These are phyloP conservation scores for Francoa sonchifolia DNA, from an alignment of 441 rosid species.

Conservation along the genomic window DNA sequence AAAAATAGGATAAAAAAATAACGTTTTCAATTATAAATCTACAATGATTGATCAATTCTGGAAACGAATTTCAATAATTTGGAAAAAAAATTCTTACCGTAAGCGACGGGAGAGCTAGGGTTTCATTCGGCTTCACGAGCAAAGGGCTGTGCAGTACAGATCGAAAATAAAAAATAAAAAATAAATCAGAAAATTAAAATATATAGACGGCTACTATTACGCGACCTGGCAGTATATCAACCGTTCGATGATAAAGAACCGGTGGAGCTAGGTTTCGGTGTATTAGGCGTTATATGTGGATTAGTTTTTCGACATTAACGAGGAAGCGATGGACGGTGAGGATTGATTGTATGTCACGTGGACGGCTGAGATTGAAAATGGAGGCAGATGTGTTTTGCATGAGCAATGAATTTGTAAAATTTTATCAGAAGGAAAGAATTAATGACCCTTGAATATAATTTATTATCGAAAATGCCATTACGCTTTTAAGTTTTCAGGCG, in stretches of 20 bases:
- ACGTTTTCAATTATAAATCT: slow-evolving; percentile 40
- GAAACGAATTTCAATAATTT: slow-evolving; percentile 21
- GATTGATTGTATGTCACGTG: slow-evolving; percentile 13
- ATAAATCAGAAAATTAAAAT: slow-evolving; percentile 13
- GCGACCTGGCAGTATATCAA: slow-evolving; percentile 9
- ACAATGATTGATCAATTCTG: slow-evolving; percentile 20
- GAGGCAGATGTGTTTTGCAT: slow-evolving; percentile 4
- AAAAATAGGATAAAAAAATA: slow-evolving; percentile 21
- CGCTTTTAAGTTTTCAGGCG: slow-evolving; percentile 11
- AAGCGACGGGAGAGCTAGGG: slow-evolving; percentile 50
- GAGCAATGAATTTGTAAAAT: too few relatives aligned
- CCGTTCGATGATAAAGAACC: slow-evolving; percentile 15
- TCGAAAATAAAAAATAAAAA: slow-evolving; percentile 16
- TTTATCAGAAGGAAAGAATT: too few relatives aligned
- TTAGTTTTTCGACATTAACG: slow-evolving; percentile 11
- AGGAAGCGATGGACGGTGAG: slow-evolving; percentile 11
- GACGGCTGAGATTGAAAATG: slow-evolving; percentile 14
- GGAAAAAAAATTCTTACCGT: slow-evolving; percentile 29
- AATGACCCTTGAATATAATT: too few relatives aligned
- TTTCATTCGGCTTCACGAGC: slow-evolving; percentile 44
- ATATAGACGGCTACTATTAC: not conserved
- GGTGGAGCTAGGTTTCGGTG: slow-evolving; percentile 14
- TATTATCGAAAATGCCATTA: slow-evolving; percentile 17
- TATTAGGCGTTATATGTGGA: slow-evolving; percentile 1
- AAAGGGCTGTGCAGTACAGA: slow-evolving; percentile 39